A percentile compares a stretch with the other conserved stretches of the same genome.
Evolutionary conservation across 108 stramenopile species (phyloP).

Genomic region (Discostella stelligeroides): DNA sequence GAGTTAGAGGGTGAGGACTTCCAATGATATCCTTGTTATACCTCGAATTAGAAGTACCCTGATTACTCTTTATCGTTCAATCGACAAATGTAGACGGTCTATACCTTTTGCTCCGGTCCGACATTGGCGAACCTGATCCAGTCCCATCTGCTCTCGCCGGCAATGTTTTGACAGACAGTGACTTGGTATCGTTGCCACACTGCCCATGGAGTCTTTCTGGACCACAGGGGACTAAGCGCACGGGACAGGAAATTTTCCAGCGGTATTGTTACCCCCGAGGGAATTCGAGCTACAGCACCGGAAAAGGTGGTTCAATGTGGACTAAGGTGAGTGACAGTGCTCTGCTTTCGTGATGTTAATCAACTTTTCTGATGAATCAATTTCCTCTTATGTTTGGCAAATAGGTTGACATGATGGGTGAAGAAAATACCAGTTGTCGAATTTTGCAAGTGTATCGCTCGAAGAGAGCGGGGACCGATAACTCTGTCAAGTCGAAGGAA

Average conservation of each 20-base stretch:
- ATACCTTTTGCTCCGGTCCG: conserved; percentile 69
- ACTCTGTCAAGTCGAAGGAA: background rate
- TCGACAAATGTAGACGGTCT: conserved; percentile 55
- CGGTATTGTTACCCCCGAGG: conserved; percentile 85
- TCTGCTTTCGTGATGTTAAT: background rate
- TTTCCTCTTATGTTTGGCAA: background rate
- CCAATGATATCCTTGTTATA: conserved; percentile 12
- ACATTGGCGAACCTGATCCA: conserved; percentile 34
- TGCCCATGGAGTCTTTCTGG: conserved; percentile 74
- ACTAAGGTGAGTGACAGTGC: conserved; percentile 11
- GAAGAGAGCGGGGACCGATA: conserved; percentile 51
- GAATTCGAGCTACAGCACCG: conserved; percentile 50
- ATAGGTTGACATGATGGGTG: conserved; percentile 50
- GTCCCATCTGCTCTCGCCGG: conserved; percentile 55
- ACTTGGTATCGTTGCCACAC: conserved; percentile 20
- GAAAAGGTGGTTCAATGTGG: conserved; percentile 65
- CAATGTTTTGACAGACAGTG: conserved; percentile 37
- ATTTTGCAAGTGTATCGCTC: conserved; percentile 85
- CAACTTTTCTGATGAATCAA: no score
- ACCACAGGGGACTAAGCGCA: conserved; percentile 67
- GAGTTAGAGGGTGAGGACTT: conserved; percentile 67
- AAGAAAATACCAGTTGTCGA: conserved; percentile 58
- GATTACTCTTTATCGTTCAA: background rate
- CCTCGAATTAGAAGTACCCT: background rate
- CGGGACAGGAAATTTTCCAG: conserved; percentile 59